Evolutionary conservation across 805 yeast genomes (phyloP), one percentile per base, ranked within the genome.

Genomic region (Candida pseudofarinosa): DNA sequence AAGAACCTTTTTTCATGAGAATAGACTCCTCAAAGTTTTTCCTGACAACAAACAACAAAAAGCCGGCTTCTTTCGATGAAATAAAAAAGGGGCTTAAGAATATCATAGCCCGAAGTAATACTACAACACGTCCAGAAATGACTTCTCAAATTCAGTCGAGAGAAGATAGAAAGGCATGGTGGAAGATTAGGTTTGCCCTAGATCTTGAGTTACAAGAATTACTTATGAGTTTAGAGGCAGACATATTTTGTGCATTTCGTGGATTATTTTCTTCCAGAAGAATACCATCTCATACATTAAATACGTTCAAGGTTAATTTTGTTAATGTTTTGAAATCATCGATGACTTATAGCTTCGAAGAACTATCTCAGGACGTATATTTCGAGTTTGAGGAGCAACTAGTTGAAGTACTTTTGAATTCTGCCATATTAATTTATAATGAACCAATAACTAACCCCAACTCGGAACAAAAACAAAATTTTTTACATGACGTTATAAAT

Each of bases 171-270:
- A 74, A 72, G 37, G 49, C 65, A 5, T 91, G 97, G 97, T 93
- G 97, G 96, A 71, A 72, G 33, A 65, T 67, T 20, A 66, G 97
- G 38, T 78, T 77, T 42, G 62, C 60, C 0, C 64, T 89, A 14
- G 97, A 91, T 58, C 58, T 66, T 7, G 60, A 73, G 37, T 55
- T 91, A 40, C 59, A 73, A 33, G 60, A 59, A 1, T 59, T 89
- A n/a, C 56, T 91, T n/a, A 52, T 58, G 1, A 67, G 67, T 26
- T 73, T 87, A 6, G 91, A 88, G 42, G 58, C 59, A 17, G 64
- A 67, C 42, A 87, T 97, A 90, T 64, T 91, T 31, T 88, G 91
- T 12, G 95, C 91, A 0, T 85, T 88, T 50, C 65, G 65, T 40
- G 82, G 89, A 0, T 55, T 88, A 2, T 83, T 90, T 55, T 63